A percentile compares a stretch with the other conserved stretches of the same genome.
Evolutionary conservation across 805 yeast genomes (phyloP).

Genomic region (Yarrowia keelungensis): DNA sequence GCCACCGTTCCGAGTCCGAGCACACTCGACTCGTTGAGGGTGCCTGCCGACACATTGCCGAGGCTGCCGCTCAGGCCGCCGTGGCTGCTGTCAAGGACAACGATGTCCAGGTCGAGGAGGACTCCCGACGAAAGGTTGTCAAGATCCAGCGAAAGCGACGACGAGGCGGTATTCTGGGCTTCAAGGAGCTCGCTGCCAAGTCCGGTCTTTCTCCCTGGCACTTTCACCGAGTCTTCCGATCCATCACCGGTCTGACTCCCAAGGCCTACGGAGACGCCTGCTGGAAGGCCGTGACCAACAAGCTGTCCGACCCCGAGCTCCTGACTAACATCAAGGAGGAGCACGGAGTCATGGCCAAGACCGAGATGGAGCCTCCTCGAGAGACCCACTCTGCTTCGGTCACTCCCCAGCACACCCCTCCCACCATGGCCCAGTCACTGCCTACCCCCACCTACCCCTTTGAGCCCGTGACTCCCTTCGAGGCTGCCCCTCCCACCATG

Average conservation of each 20-base stretch:
- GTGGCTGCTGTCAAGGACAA: conserved; percentile 47
- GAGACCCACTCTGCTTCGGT: conserved; percentile 19
- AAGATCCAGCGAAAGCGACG: conserved; percentile 48
- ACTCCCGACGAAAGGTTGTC: conserved; percentile 39
- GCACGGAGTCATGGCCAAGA: not conserved
- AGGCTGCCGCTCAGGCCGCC: conserved; percentile 69
- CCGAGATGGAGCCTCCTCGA: not conserved
- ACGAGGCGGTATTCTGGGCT: conserved; percentile 56
- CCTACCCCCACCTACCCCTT: conserved; percentile 28
- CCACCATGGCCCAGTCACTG: conserved; percentile 6
- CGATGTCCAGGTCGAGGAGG: conserved; percentile 43
- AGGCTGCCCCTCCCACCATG: conserved; percentile 5
- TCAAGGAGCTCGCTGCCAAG: conserved; percentile 85
- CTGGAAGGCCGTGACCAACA: conserved; percentile 50
- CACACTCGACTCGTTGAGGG: conserved; percentile 73
- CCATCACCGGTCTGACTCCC: conserved; percentile 85
- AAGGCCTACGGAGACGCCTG: conserved; percentile 88
- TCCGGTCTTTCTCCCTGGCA: conserved; percentile 90
- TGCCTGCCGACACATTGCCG: conserved; percentile 83
- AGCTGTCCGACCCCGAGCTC: conserved; percentile 35
- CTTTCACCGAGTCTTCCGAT: conserved; percentile 87
- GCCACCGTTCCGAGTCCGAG: conserved; percentile 64
- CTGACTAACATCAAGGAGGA: conserved; percentile 33
- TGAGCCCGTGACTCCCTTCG: conserved; percentile 32
- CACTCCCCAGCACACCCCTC: conserved; percentile 30